phyloP scores from a whole-genome alignment of 257 asterid genomes.

The Salvia miltiorrhiza region DNA sequence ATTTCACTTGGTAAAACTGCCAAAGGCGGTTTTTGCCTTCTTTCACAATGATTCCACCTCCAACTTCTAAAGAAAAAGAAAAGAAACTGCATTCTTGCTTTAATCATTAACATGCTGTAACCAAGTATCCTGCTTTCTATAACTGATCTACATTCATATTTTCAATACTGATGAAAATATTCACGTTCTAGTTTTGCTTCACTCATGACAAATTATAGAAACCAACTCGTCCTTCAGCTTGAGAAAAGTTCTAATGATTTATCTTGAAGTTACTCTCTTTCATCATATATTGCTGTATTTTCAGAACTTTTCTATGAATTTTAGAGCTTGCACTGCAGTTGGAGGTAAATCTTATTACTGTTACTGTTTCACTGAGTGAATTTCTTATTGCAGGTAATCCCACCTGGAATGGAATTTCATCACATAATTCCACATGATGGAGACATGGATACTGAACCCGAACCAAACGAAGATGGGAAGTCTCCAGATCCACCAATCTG shows the following conservation, averaged over 20 bases:
- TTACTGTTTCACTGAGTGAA: constrained; percentile 22
- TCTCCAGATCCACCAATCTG: constrained; percentile 80
- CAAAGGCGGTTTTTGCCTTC: not conserved
- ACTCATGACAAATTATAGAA: not conserved
- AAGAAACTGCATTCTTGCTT: not conserved
- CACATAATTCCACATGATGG: constrained; percentile 93
- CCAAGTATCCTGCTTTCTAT: not conserved
- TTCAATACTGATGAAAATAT: not conserved
- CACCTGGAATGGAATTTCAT: constrained; percentile 99
- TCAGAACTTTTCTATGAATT: not conserved
- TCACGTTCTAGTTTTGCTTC: not conserved
- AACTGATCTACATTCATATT: constrained; percentile 4
- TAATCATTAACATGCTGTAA: not conserved
- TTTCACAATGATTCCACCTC: not conserved
- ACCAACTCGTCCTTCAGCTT: constrained; percentile 1
- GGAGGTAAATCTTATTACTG: not conserved
- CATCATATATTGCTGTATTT: not conserved
- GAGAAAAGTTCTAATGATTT: not conserved
- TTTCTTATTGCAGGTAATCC: constrained; percentile 64
- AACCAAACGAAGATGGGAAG: constrained; percentile 74
- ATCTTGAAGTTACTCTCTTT: not conserved
- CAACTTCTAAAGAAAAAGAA: not conserved
- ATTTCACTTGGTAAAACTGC: constrained; percentile 3
- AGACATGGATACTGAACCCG: constrained; percentile 75
- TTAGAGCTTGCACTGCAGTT: not conserved